These are phyloP conservation scores for Botrytis paeoniae DNA, from an alignment of 2,329 filamentous ascomycete species.

Conservation along the genomic window DNA sequence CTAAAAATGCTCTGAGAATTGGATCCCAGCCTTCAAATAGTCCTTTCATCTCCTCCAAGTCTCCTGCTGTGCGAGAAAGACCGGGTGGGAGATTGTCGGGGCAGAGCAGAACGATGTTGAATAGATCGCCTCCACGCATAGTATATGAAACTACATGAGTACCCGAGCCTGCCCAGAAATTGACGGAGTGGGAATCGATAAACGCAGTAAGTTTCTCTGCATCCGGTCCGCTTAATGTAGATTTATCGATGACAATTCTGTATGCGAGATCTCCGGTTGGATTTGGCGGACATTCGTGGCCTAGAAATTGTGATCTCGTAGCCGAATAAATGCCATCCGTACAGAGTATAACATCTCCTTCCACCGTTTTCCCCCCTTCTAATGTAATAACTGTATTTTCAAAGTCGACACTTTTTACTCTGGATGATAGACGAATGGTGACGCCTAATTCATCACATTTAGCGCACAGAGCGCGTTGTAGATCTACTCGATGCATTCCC, in stretches of 20 bases:
- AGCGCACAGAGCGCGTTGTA: conserved; percentile 45
- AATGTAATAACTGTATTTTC: conserved; percentile 26
- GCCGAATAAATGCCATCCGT: conserved; percentile 64
- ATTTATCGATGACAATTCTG: conserved; percentile 54
- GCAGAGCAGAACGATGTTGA: conserved; percentile 63
- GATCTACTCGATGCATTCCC: conserved; percentile 48
- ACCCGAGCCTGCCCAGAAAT: conserved; percentile 48
- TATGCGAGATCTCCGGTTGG: conserved; percentile 66
- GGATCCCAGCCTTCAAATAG: conserved; percentile 65
- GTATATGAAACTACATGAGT: conserved; percentile 58
- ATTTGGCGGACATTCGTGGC: conserved; percentile 46
- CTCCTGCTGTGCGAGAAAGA: conserved; percentile 51
- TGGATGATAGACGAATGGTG: conserved; percentile 40
- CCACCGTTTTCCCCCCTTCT: conserved; percentile 36
- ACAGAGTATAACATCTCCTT: conserved; percentile 57
- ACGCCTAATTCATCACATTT: conserved; percentile 42
- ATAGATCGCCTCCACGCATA: conserved; percentile 55
- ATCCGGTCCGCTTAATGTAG: conserved; percentile 41
- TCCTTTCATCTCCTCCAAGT: conserved; percentile 57
- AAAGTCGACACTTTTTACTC: conserved; percentile 37
- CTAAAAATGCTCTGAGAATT: conserved; percentile 44
- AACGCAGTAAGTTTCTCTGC: conserved; percentile 51
- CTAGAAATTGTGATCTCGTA: conserved; percentile 50
- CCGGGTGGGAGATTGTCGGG: conserved; percentile 59
- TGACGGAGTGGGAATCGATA: conserved; percentile 43